Conservation (phyloP, 1,139 yeast genomes). For the Lodderomyces theae region DNA sequence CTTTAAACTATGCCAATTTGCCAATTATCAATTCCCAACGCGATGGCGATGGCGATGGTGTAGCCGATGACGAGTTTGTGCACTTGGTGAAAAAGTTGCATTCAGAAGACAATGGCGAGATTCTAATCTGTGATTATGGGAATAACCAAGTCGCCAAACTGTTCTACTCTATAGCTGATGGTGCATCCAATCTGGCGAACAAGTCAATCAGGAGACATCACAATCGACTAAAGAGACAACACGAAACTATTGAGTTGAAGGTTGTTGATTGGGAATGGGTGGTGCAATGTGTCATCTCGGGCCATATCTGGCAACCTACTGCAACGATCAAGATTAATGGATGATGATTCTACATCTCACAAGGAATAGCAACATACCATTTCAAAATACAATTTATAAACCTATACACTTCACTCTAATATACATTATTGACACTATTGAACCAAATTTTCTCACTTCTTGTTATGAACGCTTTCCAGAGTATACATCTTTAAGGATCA, state of each 20-base stretch:
- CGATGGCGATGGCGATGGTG: slow-evolving; percentile 7
- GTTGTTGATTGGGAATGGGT: slow-evolving; percentile 70
- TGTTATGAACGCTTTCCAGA: not conserved
- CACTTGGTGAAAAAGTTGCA: slow-evolving; percentile 4
- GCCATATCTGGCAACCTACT: slow-evolving; percentile 25
- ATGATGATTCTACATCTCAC: not conserved
- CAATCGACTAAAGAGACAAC: slow-evolving; percentile 3
- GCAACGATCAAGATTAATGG: slow-evolving; percentile 2
- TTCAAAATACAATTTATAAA: no score
- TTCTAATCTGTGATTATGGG: not conserved
- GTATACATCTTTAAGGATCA: not conserved
- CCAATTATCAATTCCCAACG: no score
- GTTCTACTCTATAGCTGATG: not conserved
- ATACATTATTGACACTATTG: not conserved
- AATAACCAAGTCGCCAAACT: not conserved
- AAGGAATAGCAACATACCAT: no score
- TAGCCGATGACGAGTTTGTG: not conserved
- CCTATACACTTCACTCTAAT: not conserved
- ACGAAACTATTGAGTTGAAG: slow-evolving; percentile 5
- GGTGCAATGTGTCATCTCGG: slow-evolving; percentile 66
- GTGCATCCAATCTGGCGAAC: not conserved
- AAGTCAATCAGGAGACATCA: slow-evolving; percentile 5
- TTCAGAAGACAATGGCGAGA: not conserved
- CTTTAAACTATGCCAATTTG: slow-evolving; percentile 16
- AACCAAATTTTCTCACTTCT: no score